A percentile compares a stretch with the other conserved stretches of the same genome.
Evolutionary conservation across 176 grass and related monocot genomes (phyloP).

Genomic region (Carex littledalei): DNA sequence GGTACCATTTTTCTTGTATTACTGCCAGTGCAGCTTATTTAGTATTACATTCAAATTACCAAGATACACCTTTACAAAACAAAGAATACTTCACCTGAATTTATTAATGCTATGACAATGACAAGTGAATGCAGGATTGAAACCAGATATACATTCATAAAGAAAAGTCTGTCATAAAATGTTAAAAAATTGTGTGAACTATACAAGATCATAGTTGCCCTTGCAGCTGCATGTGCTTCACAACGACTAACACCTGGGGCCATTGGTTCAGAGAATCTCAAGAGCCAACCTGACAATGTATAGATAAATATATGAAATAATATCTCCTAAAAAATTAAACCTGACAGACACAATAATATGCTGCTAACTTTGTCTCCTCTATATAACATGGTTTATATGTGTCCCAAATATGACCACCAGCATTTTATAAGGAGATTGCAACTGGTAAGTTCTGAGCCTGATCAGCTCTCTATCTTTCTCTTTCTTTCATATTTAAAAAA

Average conservation of each 20-base stretch:
- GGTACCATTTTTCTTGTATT: too few relatives aligned
- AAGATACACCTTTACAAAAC: not conserved
- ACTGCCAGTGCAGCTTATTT: not conserved
- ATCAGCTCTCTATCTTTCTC: not conserved
- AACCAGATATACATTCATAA: not conserved
- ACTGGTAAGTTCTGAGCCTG: not conserved
- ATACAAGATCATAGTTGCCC: not conserved
- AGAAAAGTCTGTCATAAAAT: not conserved
- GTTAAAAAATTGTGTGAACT: not conserved
- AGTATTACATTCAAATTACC: not conserved
- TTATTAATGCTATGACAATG: too few relatives aligned
- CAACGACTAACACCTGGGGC: not conserved
- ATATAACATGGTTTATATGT: not conserved
- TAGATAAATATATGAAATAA: not conserved
- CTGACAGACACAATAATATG: constrained; percentile 1
- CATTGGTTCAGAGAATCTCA: not conserved
- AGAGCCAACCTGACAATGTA: not conserved
- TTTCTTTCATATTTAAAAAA: not conserved
- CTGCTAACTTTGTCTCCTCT: not conserved
- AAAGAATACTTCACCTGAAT: too few relatives aligned
- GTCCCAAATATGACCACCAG: not conserved
- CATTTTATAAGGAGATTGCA: not conserved
- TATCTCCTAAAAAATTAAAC: not conserved
- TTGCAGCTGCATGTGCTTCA: not conserved
- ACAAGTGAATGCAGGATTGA: not conserved